These are phyloP conservation scores for Daldinia decipiens DNA, from an alignment of 495 filamentous ascomycete species.

Conservation along the genomic window DNA sequence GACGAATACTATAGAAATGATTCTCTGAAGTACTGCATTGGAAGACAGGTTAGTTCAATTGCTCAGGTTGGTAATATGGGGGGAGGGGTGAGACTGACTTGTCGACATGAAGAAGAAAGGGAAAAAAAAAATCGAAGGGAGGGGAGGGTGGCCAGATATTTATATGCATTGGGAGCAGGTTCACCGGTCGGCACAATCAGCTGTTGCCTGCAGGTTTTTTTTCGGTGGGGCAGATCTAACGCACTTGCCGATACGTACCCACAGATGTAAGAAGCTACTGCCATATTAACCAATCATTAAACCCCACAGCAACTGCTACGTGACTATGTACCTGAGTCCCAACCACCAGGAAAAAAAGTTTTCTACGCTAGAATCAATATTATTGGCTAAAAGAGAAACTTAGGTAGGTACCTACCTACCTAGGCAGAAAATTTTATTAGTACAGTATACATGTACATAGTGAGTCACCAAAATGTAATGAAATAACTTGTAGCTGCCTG, in stretches of 20 bases:
- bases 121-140: constrained; percentile 31
- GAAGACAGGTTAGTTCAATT: constrained; percentile 17
- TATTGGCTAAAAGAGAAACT: background rate
- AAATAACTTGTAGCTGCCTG: too few relatives aligned
- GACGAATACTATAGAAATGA: constrained; percentile 92
- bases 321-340: background rate
- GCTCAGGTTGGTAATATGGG: background rate
- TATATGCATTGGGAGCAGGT: constrained; percentile 44
- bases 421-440: background rate
- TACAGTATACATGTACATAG: background rate
- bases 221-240: constrained; percentile 5
- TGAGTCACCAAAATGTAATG: background rate
- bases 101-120: constrained; percentile 50
- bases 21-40: constrained; percentile 51
- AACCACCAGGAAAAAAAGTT: background rate
- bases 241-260: background rate
- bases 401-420: too few relatives aligned
- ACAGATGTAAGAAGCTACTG: background rate
- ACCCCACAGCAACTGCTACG: background rate
- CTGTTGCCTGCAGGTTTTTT: background rate
- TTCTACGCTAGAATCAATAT: background rate
- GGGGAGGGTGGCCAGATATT: constrained; percentile 26
- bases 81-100: constrained; percentile 31
- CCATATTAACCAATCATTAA: background rate
- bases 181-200: constrained; percentile 10